Evolutionary conservation across 169 alveolate genomes (phyloP).

Genomic region (Plasmodium ovale): DNA sequence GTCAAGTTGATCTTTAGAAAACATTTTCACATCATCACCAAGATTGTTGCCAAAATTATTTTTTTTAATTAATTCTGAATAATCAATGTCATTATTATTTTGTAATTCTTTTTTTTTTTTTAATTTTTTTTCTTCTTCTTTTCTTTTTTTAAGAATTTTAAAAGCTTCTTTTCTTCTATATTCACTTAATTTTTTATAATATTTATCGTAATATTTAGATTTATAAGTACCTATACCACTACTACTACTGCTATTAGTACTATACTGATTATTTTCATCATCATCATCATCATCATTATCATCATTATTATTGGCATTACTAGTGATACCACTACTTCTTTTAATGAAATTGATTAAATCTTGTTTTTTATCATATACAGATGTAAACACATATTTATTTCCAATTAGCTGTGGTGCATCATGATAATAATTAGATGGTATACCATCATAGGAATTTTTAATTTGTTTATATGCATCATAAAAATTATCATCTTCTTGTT

Average conservation of each 20-base stretch:
- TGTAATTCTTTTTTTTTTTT: slow-evolving; percentile 17
- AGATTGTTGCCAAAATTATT: too few species aligned
- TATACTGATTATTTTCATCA: neutral
- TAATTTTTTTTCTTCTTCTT: slow-evolving; percentile 11
- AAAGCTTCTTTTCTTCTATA: slow-evolving; percentile 47
- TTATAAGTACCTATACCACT: neutral
- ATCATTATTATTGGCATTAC: neutral
- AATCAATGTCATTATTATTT: neutral
- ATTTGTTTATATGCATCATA: slow-evolving; percentile 73
- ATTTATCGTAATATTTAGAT: slow-evolving; percentile 16
- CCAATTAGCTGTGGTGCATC: slow-evolving; percentile 65
- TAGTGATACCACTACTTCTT: slow-evolving; percentile 11
- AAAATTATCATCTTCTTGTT: slow-evolving; percentile 37
- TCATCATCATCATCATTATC: neutral
- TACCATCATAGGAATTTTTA: slow-evolving; percentile 51
- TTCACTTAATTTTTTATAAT: slow-evolving; percentile 18
- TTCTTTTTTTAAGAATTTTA: slow-evolving; percentile 22
- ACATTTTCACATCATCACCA: neutral
- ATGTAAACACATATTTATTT: slow-evolving; percentile 53
- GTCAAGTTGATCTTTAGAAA: slow-evolving; percentile 61
- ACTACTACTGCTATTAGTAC: neutral
- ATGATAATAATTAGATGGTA: slow-evolving; percentile 52
- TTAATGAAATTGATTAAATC: slow-evolving; percentile 40
- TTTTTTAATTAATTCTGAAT: too few species aligned
- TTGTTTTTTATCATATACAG: slow-evolving; percentile 59